phyloP scores from a whole-genome alignment of 2,329 filamentous ascomycete genomes.

The Penicillium sp. region DNA sequence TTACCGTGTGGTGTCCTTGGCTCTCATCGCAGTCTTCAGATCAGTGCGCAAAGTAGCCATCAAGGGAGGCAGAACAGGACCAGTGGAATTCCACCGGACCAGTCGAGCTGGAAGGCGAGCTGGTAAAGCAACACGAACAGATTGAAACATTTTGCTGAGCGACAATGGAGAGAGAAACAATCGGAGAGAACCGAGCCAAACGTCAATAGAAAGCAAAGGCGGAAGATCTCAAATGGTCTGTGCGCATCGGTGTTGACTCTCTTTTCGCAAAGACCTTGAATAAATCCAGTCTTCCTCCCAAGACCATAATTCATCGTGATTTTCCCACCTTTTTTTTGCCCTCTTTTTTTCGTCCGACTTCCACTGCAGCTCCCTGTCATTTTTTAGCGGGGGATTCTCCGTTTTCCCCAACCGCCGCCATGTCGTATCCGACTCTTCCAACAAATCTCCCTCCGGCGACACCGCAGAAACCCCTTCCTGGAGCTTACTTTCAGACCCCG shows the following conservation, averaged over 20 bases:
- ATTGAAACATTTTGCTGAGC: constrained; percentile 32
- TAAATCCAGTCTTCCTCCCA: constrained; percentile 12
- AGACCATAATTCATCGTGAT: constrained; percentile 10
- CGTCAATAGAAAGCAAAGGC: constrained; percentile 14
- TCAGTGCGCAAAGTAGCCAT: constrained; percentile 49
- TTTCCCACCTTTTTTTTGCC: constrained; percentile 5
- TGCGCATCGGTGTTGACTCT: constrained; percentile 32
- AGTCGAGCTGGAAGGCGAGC: constrained; percentile 29
- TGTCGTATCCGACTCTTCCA: constrained; percentile 45
- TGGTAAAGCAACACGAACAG: constrained; percentile 27
- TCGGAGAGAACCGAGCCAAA: background rate
- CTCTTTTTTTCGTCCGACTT: constrained; percentile 9
- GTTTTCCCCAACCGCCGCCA: constrained; percentile 29
- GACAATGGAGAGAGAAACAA: constrained; percentile 2
- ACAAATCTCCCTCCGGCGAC: constrained; percentile 33
- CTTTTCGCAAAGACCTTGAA: constrained; percentile 24
- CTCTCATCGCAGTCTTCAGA: constrained; percentile 52
- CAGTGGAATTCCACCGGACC: constrained; percentile 45
- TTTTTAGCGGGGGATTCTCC: constrained; percentile 22
- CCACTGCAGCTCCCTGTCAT: constrained; percentile 14
- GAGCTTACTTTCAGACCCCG: constrained; percentile 45
- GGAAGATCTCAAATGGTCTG: constrained; percentile 33
- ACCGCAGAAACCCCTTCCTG: constrained; percentile 43
- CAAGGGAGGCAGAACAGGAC: constrained; percentile 42
- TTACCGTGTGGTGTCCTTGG: constrained; percentile 51